These are phyloP conservation scores for Claviceps sp. DNA, from an alignment of 2,329 filamentous ascomycete species.

Conservation along the genomic window DNA sequence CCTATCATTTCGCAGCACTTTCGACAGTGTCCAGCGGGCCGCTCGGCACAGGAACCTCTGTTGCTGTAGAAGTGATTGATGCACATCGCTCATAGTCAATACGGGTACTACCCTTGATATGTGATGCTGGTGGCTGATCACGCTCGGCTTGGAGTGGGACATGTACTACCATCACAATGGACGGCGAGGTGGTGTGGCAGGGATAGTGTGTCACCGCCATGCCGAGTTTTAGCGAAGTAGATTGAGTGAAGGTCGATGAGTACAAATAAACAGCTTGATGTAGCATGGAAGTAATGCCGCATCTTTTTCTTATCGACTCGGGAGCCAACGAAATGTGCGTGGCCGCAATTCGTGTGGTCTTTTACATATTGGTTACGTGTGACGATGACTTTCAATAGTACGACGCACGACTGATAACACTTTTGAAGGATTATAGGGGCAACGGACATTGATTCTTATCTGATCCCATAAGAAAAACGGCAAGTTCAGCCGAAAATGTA, in stretches of 20 bases:
- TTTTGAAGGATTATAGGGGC: neutral
- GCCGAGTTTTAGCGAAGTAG: conserved; percentile 1
- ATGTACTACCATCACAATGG: conserved; percentile 28
- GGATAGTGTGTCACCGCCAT: conserved; percentile 11
- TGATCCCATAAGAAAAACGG: neutral
- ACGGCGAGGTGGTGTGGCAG: conserved; percentile 8
- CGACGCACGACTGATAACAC: neutral
- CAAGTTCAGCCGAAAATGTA: neutral
- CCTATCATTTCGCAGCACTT: conserved; percentile 52
- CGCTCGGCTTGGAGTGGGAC: conserved; percentile 45
- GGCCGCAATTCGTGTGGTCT: neutral
- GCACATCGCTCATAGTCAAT: conserved; percentile 48
- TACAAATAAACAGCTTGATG: neutral
- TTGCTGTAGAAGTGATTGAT: neutral
- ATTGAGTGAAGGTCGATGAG: neutral
- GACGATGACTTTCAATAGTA: too few relatives aligned
- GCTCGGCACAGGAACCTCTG: neutral
- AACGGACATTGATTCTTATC: too few relatives aligned
- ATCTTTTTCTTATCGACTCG: neutral
- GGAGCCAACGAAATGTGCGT: neutral
- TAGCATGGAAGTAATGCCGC: neutral
- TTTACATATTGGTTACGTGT: too few relatives aligned
- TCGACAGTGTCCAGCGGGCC: conserved; percentile 42
- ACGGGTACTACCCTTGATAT: conserved; percentile 43
- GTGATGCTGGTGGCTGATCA: conserved; percentile 47